phyloP scores from a whole-genome alignment of 2,329 filamentous ascomycete species.

The Epichloe amarillans region DNA sequence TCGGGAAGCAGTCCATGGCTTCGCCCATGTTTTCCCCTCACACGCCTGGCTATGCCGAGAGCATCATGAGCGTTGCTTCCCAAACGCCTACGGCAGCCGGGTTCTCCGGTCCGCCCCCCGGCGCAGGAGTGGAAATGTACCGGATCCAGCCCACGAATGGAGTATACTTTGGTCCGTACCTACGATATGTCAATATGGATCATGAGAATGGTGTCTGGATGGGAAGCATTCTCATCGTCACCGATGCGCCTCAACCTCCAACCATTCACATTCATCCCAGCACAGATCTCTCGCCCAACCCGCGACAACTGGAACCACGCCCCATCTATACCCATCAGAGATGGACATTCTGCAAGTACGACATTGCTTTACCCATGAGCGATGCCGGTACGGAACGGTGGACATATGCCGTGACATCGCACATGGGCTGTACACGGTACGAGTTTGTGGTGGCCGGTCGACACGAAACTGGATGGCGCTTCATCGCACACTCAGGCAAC shows the following conservation, averaged over 20 bases:
- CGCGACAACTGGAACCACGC: slow-evolving; percentile 68
- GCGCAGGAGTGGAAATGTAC: slow-evolving; percentile 84
- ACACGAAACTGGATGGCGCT: slow-evolving; percentile 85
- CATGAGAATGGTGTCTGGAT: slow-evolving; percentile 81
- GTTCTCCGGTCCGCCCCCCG: slow-evolving; percentile 84
- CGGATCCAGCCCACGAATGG: slow-evolving; percentile 88
- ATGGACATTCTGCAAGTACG: slow-evolving; percentile 94
- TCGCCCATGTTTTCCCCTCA: slow-evolving; percentile 77
- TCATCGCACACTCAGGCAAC: slow-evolving; percentile 90
- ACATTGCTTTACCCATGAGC: slow-evolving; percentile 79
- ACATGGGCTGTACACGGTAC: slow-evolving; percentile 93
- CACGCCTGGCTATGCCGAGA: slow-evolving; percentile 73
- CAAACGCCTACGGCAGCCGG: slow-evolving; percentile 66
- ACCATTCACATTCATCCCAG: slow-evolving; percentile 94
- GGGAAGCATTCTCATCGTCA: slow-evolving; percentile 86
- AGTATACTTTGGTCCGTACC: slow-evolving; percentile 93
- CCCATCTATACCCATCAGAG: slow-evolving; percentile 80
- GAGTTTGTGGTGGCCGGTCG: slow-evolving; percentile 91
- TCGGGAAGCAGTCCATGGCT: slow-evolving; percentile 43
- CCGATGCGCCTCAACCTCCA: slow-evolving; percentile 80
- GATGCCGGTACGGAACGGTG: slow-evolving; percentile 71
- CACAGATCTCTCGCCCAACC: slow-evolving; percentile 81
- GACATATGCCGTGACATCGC: slow-evolving; percentile 97
- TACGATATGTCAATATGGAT: slow-evolving; percentile 96
- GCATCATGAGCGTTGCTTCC: slow-evolving; percentile 68